Conservation (phyloP, 139 green algal genomes). For the Chlorokybus atmophyticus region DNA sequence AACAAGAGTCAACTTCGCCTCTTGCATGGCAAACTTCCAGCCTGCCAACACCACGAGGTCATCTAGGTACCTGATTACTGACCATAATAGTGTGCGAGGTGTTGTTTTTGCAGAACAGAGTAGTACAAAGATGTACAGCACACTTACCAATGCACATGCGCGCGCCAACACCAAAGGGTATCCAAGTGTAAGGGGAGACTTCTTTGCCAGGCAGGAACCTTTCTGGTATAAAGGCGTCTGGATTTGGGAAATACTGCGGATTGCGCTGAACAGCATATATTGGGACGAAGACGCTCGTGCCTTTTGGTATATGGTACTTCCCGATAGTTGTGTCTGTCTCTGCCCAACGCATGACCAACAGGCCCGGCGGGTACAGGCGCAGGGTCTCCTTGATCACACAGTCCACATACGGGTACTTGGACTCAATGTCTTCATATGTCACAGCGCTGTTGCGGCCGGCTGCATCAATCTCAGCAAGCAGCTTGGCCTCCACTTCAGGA, state of each 20-base stretch:
- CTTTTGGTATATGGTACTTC: background rate
- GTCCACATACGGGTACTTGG: background rate
- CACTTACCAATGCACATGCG: background rate
- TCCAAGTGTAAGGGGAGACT: background rate
- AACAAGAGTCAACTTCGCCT: background rate
- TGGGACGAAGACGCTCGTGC: background rate
- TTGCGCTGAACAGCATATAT: background rate
- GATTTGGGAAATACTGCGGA: background rate
- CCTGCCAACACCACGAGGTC: no score
- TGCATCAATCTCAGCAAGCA: conserved; percentile 33
- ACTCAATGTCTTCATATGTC: background rate
- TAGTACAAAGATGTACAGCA: no score
- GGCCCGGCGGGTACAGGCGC: background rate
- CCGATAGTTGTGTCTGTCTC: background rate
- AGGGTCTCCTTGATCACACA: background rate
- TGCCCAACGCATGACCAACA: background rate
- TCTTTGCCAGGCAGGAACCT: background rate
- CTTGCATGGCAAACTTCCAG: background rate
- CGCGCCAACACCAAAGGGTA: background rate
- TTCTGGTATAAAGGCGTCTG: background rate
- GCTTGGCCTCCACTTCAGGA: no score
- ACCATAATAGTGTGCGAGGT: no score
- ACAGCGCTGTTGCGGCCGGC: conserved; percentile 29
- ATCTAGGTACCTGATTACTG: no score
- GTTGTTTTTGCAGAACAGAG: no score